Conservation (phyloP, 345 rosid genomes). For the Linum usitatissimum region DNA sequence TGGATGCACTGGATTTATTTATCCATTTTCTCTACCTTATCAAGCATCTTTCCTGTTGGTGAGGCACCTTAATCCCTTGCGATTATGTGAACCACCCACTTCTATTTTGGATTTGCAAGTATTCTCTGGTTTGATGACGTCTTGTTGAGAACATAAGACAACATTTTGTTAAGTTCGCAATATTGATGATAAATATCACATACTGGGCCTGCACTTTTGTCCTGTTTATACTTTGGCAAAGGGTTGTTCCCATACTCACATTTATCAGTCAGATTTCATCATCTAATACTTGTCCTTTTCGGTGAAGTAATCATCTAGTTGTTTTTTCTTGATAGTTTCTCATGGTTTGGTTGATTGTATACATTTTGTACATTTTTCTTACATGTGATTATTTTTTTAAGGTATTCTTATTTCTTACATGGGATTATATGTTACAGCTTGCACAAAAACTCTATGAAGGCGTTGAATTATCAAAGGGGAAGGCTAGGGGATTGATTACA, state of each 20-base stretch:
- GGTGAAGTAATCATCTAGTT: neutral
- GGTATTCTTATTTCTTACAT: slow-evolving; percentile 12
- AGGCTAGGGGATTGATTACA: slow-evolving; percentile 80
- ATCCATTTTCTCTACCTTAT: too few relatives aligned
- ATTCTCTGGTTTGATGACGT: too few relatives aligned
- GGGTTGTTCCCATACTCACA: neutral
- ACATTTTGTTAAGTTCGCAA: neutral
- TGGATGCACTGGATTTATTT: too few relatives aligned
- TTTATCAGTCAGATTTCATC: neutral
- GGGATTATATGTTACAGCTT: slow-evolving; percentile 43
- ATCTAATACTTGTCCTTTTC: too few relatives aligned
- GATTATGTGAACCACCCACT: too few relatives aligned
- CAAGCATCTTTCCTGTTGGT: too few relatives aligned
- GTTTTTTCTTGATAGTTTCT: neutral
- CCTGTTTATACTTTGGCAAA: neutral
- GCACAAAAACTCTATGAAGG: slow-evolving; percentile 98
- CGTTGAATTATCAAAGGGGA: slow-evolving; percentile 54
- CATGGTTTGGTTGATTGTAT: neutral
- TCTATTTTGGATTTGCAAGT: too few relatives aligned
- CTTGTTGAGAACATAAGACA: too few relatives aligned
- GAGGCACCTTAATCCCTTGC: too few relatives aligned
- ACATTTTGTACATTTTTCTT: neutral
- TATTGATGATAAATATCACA: neutral
- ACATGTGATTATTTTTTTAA: slow-evolving; percentile 8
- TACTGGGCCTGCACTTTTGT: neutral